phyloP scores from a whole-genome alignment of 75 land plant genomes.

The Sequoiadendron giganteum region DNA sequence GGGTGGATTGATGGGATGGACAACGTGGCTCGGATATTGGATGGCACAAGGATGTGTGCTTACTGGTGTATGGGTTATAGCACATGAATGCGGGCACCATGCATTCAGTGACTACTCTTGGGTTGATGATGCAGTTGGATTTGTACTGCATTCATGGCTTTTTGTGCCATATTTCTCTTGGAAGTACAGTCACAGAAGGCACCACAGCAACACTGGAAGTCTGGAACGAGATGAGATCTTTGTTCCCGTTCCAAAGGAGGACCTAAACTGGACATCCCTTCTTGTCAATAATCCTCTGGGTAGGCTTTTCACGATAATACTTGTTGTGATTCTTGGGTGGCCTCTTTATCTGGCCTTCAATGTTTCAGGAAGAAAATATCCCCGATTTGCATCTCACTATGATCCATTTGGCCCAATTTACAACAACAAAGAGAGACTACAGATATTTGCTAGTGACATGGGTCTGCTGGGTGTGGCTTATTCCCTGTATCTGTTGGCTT shows the following conservation, averaged over 20 bases:
- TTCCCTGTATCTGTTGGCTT: slow-evolving; percentile 37
- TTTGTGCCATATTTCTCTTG: slow-evolving; percentile 89
- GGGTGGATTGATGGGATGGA: slow-evolving; percentile 19
- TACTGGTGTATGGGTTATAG: slow-evolving; percentile 85
- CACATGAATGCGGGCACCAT: slow-evolving; percentile 16
- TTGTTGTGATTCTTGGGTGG: slow-evolving; percentile 66
- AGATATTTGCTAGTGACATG: slow-evolving; percentile 55
- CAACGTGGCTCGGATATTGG: slow-evolving; percentile 62
- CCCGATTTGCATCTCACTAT: slow-evolving; percentile 57
- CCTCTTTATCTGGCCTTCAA: slow-evolving; percentile 43
- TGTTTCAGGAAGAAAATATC: slow-evolving; percentile 21
- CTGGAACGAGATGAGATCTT: slow-evolving; percentile 79
- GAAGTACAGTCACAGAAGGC: slow-evolving; percentile 77
- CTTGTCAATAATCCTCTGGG: slow-evolving; percentile 65
- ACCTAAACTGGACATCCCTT: slow-evolving; percentile 27
- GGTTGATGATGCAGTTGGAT: too few species aligned
- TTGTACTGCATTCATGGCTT: slow-evolving; percentile 40
- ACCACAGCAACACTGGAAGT: slow-evolving; percentile 79
- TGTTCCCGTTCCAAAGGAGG: slow-evolving; percentile 64
- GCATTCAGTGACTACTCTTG: too few species aligned
- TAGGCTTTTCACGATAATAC: slow-evolving; percentile 31
- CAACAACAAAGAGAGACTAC: slow-evolving; percentile 49
- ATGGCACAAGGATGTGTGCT: slow-evolving; percentile 52
- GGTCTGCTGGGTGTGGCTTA: slow-evolving; percentile 34
- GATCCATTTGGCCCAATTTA: slow-evolving; percentile 65